A percentile compares a stretch with the other conserved stretches of the same genome.
Evolutionary conservation across 75 land plant genomes (phyloP).

Genomic region (Chamaecyparis obtusa): DNA sequence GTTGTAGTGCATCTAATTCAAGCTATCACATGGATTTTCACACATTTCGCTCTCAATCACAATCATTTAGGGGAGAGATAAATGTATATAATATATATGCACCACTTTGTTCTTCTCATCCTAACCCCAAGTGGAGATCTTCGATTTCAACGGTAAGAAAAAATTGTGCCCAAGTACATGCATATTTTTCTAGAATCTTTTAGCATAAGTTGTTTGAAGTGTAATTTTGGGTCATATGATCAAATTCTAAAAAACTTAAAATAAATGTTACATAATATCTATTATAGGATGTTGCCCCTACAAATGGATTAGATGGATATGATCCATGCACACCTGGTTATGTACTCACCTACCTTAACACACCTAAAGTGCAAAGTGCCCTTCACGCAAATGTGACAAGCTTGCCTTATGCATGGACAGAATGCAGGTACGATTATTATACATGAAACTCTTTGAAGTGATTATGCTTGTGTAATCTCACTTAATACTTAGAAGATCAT

Average conservation of each 20-base stretch:
- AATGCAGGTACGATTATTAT: constrained; percentile 44
- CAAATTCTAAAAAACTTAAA: background rate
- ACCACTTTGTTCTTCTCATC: background rate
- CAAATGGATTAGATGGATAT: background rate
- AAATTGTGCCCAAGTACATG: no score
- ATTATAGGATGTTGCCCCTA: background rate
- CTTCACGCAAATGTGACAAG: constrained; percentile 58
- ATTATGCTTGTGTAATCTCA: no score
- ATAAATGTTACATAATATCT: background rate
- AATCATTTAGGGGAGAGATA: background rate
- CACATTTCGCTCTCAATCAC: background rate
- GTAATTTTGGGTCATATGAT: background rate
- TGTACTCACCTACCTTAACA: constrained; percentile 40
- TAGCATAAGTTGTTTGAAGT: background rate
- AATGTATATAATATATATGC: background rate
- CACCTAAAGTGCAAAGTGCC: constrained; percentile 63
- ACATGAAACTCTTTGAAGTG: background rate
- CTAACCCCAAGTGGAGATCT: background rate
- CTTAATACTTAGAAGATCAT: no score
- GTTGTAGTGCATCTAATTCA: background rate
- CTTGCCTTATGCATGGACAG: constrained; percentile 36
- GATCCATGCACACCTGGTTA: constrained; percentile 50
- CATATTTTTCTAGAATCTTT: background rate
- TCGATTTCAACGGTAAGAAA: background rate
- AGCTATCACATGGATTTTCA: background rate